These are phyloP conservation scores for Scheffersomyces amazonensis DNA, from an alignment of 805 yeast species.

Conservation along the genomic window DNA sequence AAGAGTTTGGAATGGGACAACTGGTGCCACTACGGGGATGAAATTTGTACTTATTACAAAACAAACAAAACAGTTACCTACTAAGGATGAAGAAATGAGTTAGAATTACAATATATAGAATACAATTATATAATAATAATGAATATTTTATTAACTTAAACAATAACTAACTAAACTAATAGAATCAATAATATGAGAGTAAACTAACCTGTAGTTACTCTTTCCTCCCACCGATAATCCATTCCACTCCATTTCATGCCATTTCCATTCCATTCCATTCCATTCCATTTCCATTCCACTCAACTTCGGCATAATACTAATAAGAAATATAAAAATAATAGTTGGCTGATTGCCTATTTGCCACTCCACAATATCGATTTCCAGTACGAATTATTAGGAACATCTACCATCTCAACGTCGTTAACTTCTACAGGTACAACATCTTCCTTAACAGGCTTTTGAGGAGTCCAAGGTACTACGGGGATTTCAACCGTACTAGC, in stretches of 20 bases:
- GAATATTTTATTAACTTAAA: no score
- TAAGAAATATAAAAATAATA: background rate
- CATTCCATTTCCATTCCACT: no score
- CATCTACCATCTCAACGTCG: background rate
- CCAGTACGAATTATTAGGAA: background rate
- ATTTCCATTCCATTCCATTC: no score
- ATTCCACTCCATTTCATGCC: no score
- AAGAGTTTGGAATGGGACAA: slow-evolving; percentile 76
- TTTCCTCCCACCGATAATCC: no score
- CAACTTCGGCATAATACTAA: no score
- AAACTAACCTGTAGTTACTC: no score
- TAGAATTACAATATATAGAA: no score
- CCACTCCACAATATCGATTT: background rate
- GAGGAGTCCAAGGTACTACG: background rate
- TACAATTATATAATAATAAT: no score
- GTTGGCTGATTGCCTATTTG: background rate
- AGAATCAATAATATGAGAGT: no score
- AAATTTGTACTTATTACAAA: slow-evolving; percentile 42
- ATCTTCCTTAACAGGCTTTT: background rate
- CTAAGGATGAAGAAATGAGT: slow-evolving; percentile 17
- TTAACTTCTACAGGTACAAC: background rate
- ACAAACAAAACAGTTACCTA: slow-evolving; percentile 22
- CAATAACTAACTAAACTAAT: no score
- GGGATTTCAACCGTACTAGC: background rate
- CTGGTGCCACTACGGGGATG: slow-evolving; percentile 71